A percentile compares a stretch with the other conserved stretches of the same genome.
Evolutionary conservation across 345 rosid species (phyloP).

Genomic region (Syzygium jambos): DNA sequence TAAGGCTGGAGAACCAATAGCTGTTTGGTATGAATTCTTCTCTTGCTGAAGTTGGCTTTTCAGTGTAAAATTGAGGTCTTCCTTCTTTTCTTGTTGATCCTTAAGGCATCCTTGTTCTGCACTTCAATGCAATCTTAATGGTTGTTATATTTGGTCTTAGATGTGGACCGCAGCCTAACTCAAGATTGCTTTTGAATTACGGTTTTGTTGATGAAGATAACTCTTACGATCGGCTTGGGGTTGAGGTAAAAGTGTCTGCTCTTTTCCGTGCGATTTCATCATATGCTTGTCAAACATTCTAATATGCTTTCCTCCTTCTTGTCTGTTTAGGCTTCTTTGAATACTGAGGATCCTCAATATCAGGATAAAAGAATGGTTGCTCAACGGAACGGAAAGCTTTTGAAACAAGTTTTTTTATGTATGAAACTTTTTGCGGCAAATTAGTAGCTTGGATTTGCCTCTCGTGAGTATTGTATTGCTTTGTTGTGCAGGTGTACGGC

Average conservation of each 20-base stretch:
- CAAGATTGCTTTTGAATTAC: conserved; percentile 86
- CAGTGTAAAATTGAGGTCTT: conserved; percentile 1
- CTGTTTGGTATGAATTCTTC: conserved; percentile 52
- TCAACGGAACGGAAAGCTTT: conserved; percentile 85
- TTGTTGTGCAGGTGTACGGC: conserved; percentile 43
- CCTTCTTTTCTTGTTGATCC: background rate
- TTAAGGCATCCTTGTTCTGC: background rate
- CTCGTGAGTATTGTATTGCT: conserved; percentile 1
- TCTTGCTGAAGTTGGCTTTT: background rate
- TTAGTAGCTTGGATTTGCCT: conserved; percentile 5
- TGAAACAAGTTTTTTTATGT: conserved; percentile 75
- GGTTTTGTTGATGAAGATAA: conserved; percentile 94
- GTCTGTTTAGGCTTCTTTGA: conserved; percentile 69
- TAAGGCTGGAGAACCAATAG: conserved; percentile 84
- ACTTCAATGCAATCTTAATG: background rate
- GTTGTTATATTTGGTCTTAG: conserved; percentile 20
- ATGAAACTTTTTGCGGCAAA: conserved; percentile 8
- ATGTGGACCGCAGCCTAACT: conserved; percentile 98
- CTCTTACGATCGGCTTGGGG: conserved; percentile 62
- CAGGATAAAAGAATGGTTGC: conserved; percentile 96
- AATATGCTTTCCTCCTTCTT: conserved; percentile 8
- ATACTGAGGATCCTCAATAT: conserved; percentile 93
- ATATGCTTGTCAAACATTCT: background rate
- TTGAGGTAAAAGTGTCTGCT: conserved; percentile 41
- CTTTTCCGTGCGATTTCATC: background rate